Percentiles rank a stretch among this genome's conserved stretches.
These are phyloP conservation scores for Beauveria medogensis DNA, from an alignment of 2,329 filamentous ascomycete species.

Conservation along the genomic window DNA sequence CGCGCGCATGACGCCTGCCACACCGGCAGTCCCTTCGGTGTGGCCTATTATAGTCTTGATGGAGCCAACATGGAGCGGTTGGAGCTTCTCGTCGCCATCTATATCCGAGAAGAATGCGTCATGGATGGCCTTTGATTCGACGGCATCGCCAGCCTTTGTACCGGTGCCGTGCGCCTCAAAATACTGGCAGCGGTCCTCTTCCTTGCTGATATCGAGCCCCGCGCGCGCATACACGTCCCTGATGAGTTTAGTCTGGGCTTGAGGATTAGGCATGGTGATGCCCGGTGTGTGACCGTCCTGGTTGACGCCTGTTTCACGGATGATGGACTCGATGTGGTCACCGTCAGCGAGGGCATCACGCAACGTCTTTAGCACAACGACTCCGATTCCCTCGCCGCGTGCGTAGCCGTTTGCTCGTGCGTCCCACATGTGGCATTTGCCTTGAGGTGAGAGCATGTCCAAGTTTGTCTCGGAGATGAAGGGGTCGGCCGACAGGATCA, in stretches of 20 bases:
- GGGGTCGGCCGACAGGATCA: constrained; percentile 4
- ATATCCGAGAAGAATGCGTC: neutral
- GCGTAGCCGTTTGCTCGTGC: constrained; percentile 38
- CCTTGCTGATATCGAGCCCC: constrained; percentile 16
- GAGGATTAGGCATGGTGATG: constrained; percentile 44
- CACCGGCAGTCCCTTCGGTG: constrained; percentile 19
- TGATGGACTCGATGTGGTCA: constrained; percentile 42
- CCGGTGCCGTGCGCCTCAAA: constrained; percentile 41
- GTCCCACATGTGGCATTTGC: constrained; percentile 34
- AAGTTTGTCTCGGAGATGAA: constrained; percentile 33
- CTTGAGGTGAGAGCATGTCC: constrained; percentile 39
- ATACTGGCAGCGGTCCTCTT: constrained; percentile 20
- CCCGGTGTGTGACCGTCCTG: constrained; percentile 46
- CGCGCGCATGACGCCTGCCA: constrained; percentile 21
- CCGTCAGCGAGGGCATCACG: constrained; percentile 43
- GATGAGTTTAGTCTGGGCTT: constrained; percentile 32
- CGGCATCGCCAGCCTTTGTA: constrained; percentile 41
- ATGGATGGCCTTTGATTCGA: constrained; percentile 32
- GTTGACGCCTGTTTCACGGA: constrained; percentile 40
- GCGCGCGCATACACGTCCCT: constrained; percentile 20
- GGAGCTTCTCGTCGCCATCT: neutral
- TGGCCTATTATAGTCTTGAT: constrained; percentile 24
- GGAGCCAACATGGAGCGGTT: constrained; percentile 15
- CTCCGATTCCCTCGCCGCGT: constrained; percentile 46
- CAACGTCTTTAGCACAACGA: constrained; percentile 45